These are phyloP conservation scores for Mimosa bimucronata DNA, from an alignment of 306 rosid species.

Conservation along the genomic window DNA sequence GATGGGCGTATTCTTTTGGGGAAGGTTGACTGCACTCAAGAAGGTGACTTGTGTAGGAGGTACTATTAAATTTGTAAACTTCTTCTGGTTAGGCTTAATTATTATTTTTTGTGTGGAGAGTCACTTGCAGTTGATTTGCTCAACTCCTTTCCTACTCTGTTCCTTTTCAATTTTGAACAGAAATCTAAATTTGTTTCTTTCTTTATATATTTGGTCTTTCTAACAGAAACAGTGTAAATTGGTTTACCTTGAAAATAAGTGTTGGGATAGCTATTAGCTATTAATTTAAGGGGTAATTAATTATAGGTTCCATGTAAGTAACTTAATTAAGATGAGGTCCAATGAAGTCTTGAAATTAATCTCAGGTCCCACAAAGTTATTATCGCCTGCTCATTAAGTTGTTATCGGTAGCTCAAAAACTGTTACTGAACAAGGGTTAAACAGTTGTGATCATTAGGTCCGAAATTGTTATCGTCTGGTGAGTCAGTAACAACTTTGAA, in stretches of 20 bases:
- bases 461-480: too few species aligned
- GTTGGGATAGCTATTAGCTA: constrained; percentile 1
- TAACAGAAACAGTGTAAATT: constrained; percentile 24
- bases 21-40: constrained; percentile 87
- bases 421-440: too few species aligned
- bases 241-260: not conserved
- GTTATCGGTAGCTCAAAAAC: too few species aligned
- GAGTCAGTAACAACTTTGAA: too few species aligned
- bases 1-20: constrained; percentile 89
- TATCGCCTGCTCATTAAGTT: too few species aligned
- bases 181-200: constrained; percentile 1
- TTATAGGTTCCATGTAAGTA: too few species aligned
- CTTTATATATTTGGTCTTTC: constrained; percentile 16
- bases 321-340: too few species aligned
- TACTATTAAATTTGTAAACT: constrained; percentile 37
- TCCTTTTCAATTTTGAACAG: not conserved
- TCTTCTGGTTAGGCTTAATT: constrained; percentile 28
- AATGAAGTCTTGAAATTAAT: too few species aligned
- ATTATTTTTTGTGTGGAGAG: not conserved
- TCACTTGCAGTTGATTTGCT: constrained; percentile 19
- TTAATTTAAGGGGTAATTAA: too few species aligned
- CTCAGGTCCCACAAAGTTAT: too few species aligned
- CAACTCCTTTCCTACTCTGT: constrained; percentile 1
- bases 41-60: constrained; percentile 86
- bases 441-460: too few species aligned